A percentile compares a stretch with the other conserved stretches of the same genome.
Conservation (phyloP, 177 flowering plant species). For the Vitis hybrid region DNA sequence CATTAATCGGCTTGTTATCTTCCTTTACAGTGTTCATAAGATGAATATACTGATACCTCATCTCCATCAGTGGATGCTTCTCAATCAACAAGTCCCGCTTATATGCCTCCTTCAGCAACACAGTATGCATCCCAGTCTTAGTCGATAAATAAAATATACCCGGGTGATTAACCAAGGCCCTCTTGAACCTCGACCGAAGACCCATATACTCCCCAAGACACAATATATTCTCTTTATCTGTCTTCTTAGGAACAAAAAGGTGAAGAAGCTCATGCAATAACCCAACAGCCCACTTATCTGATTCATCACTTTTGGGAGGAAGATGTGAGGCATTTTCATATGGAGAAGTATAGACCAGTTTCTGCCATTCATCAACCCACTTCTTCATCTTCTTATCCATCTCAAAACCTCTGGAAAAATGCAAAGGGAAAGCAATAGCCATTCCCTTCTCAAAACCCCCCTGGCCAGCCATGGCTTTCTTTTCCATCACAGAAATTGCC, state of each 20-base stretch:
- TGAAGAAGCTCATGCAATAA: constrained; percentile 81
- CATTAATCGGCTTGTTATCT: constrained; percentile 10
- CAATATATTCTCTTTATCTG: constrained; percentile 55
- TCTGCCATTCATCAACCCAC: constrained; percentile 87
- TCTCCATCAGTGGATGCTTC: constrained; percentile 64
- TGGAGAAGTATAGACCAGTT: constrained; percentile 82
- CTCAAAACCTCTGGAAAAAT: constrained; percentile 67
- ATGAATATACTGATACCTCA: constrained; percentile 68
- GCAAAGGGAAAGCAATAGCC: constrained; percentile 56
- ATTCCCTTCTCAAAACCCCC: constrained; percentile 35
- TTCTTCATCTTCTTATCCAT: constrained; percentile 68
- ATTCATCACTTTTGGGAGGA: constrained; percentile 56
- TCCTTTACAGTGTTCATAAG: constrained; percentile 66
- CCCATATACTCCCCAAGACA: constrained; percentile 70
- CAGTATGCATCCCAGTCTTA: constrained; percentile 69
- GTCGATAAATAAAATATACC: constrained; percentile 84
- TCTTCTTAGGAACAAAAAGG: constrained; percentile 75
- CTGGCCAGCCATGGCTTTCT: constrained; percentile 25
- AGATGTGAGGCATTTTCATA: constrained; percentile 76
- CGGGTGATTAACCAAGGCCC: constrained; percentile 68
- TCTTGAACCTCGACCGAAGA: constrained; percentile 66
- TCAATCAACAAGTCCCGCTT: constrained; percentile 65
- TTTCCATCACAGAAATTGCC: constrained; percentile 65
- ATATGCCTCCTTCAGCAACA: constrained; percentile 78
- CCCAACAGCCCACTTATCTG: constrained; percentile 82